Percentiles rank a stretch among this genome's conserved stretches.
These are phyloP conservation scores for Aspergillus coremiiformis DNA, from an alignment of 495 filamentous ascomycete species.

Conservation along the genomic window DNA sequence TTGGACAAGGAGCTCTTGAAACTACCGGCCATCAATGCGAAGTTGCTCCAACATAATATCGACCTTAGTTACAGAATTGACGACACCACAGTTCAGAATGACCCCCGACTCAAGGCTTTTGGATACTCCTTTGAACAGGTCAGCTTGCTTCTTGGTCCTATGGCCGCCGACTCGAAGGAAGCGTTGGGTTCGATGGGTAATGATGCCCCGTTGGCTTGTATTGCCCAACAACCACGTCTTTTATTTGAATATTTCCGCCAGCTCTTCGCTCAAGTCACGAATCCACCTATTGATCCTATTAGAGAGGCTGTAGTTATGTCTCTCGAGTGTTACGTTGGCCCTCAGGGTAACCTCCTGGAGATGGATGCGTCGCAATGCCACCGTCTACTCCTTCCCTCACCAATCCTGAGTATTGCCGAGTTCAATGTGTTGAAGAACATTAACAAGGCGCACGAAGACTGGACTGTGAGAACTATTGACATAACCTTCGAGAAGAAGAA, in stretches of 20 bases:
- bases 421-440: slow-evolving; percentile 87
- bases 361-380: slow-evolving; percentile 90
- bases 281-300: slow-evolving; percentile 97
- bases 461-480: slow-evolving; percentile 92
- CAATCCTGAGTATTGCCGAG: slow-evolving; percentile 83
- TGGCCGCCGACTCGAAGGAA: slow-evolving; percentile 98
- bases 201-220: slow-evolving; percentile 88
- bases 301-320: slow-evolving; percentile 99
- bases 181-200: slow-evolving; percentile 99
- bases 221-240: slow-evolving; percentile 81
- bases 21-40: slow-evolving; percentile 62
- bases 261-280: slow-evolving; percentile 98
- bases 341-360: slow-evolving; percentile 93
- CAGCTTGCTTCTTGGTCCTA: slow-evolving; percentile 85
- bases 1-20: slow-evolving; percentile 81
- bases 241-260: slow-evolving; percentile 98
- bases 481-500: slow-evolving; percentile 90
- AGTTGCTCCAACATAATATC: slow-evolving; percentile 49
- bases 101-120: slow-evolving; percentile 77
- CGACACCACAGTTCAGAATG: slow-evolving; percentile 70
- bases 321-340: slow-evolving; percentile 92
- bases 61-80: slow-evolving; percentile 62
- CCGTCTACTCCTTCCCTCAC: slow-evolving; percentile 79
- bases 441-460: slow-evolving; percentile 62
- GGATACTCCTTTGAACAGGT: slow-evolving; percentile 98